Evolutionary conservation across 2,329 filamentous ascomycete species (phyloP).

Genomic region (Penicillium sclerotigenum): DNA sequence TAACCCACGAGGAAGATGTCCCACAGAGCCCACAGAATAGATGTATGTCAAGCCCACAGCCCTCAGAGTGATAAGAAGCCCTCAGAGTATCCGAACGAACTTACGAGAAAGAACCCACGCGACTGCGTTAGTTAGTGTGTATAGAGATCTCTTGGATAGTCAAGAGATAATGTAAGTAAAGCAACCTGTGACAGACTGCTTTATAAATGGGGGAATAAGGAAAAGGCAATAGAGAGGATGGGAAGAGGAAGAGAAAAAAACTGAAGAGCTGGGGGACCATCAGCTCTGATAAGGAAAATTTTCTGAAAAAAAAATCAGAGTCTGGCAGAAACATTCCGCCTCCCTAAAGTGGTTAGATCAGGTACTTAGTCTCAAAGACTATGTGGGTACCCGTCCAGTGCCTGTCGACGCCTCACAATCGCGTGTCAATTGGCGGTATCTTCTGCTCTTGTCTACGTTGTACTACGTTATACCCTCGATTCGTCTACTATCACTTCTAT

Average conservation of each 20-base stretch:
- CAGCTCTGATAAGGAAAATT: slow-evolving; percentile 31
- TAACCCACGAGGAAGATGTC: slow-evolving; percentile 41
- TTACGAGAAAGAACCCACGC: slow-evolving; percentile 35
- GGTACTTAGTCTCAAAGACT: slow-evolving; percentile 14
- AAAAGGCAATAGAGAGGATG: slow-evolving; percentile 16
- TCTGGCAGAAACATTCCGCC: slow-evolving; percentile 35
- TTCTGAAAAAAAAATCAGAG: slow-evolving; percentile 27
- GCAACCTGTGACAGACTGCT: slow-evolving; percentile 17
- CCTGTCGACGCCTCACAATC: slow-evolving; percentile 6
- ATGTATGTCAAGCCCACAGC: slow-evolving; percentile 44
- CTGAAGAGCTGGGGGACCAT: slow-evolving; percentile 17
- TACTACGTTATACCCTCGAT: not conserved
- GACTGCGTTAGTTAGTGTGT: slow-evolving; percentile 31
- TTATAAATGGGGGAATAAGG: slow-evolving; percentile 8
- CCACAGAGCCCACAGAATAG: slow-evolving; percentile 43
- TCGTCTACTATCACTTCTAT: not conserved
- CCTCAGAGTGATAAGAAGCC: slow-evolving; percentile 40
- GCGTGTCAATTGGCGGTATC: slow-evolving; percentile 11
- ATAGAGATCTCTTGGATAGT: slow-evolving; percentile 10
- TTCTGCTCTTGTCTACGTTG: not conserved
- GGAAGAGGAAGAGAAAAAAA: slow-evolving; percentile 26
- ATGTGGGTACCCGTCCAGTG: slow-evolving; percentile 22
- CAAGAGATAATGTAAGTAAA: slow-evolving; percentile 8
- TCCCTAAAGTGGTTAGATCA: slow-evolving; percentile 13
- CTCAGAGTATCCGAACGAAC: slow-evolving; percentile 39